Percentiles rank a stretch among this genome's conserved stretches.
phyloP scores from a whole-genome alignment of 1,284 basidiomycete species.

The Cryptococcus sp. region DNA sequence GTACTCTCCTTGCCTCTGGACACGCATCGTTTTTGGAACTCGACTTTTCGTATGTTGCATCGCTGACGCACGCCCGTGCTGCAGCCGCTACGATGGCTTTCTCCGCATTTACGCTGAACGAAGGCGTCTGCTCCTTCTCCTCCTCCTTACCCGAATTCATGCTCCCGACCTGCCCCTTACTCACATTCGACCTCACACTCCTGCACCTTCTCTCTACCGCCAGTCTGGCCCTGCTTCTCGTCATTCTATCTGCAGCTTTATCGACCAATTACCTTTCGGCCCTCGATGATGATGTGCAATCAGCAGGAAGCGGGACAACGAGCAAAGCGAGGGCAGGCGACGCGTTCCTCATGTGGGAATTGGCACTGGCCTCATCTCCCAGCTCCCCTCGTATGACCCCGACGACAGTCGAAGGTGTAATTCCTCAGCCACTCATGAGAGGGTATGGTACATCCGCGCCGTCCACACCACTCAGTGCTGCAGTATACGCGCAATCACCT shows the following conservation, averaged over 20 bases:
- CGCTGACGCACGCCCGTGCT: neutral
- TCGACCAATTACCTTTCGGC: constrained; percentile 22
- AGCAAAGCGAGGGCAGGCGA: constrained; percentile 10
- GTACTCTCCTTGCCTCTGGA: neutral
- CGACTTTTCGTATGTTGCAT: neutral
- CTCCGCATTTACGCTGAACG: constrained; percentile 35
- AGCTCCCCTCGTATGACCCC: constrained; percentile 12
- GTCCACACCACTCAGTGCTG: neutral
- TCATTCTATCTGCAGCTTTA: constrained; percentile 34
- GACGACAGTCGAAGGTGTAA: neutral
- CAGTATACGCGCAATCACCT: neutral
- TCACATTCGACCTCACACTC: constrained; percentile 41
- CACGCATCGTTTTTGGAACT: neutral
- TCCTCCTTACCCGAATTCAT: constrained; percentile 14
- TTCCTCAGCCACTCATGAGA: neutral
- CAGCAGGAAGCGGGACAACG: neutral
- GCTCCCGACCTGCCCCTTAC: constrained; percentile 36
- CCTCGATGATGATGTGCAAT: constrained; percentile 5
- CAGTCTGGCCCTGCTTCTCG: constrained; percentile 32
- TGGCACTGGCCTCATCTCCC: constrained; percentile 35
- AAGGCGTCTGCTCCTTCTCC: constrained; percentile 28
- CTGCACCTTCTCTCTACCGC: constrained; percentile 35
- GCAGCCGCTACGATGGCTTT: constrained; percentile 45
- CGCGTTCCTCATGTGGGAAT: constrained; percentile 45
- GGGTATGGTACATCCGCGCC: constrained; percentile 15